Conservation (phyloP, 345 rosid genomes). For the Stellera chamaejasme region DNA sequence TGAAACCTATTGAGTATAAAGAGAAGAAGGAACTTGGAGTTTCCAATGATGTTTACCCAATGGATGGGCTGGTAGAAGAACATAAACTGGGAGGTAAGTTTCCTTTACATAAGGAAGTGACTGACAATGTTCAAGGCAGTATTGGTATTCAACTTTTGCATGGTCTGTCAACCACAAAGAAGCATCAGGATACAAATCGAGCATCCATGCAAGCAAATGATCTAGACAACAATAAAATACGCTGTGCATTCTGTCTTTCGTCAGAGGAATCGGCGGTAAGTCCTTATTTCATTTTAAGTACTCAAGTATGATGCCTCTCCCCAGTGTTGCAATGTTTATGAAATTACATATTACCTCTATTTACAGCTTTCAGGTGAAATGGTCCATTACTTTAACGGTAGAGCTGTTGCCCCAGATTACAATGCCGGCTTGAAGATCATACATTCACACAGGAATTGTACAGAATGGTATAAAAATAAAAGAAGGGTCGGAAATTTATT, state of each 20-base stretch:
- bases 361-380: slow-evolving; percentile 82
- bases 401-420: slow-evolving; percentile 50
- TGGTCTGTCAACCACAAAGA: slow-evolving; percentile 18
- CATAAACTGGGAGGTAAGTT: slow-evolving; percentile 13
- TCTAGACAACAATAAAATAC: slow-evolving; percentile 10
- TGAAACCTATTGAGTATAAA: slow-evolving; percentile 13
- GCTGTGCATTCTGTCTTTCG: slow-evolving; percentile 81
- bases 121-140: slow-evolving; percentile 13
- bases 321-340: background rate
- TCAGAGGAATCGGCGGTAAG: slow-evolving; percentile 64
- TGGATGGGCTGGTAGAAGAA: slow-evolving; percentile 16
- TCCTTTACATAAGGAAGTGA: slow-evolving; percentile 8
- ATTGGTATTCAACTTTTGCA: slow-evolving; percentile 10
- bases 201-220: slow-evolving; percentile 30
- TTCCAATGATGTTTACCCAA: slow-evolving; percentile 12
- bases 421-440: slow-evolving; percentile 45
- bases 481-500: background rate
- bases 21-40: slow-evolving; percentile 21
- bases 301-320: background rate
- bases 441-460: slow-evolving; percentile 76
- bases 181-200: slow-evolving; percentile 15
- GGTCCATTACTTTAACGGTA: slow-evolving; percentile 59
- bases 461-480: slow-evolving; percentile 62
- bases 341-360: background rate
- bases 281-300: background rate